phyloP scores from a whole-genome alignment of 176 grass and related monocot species.

The Ensete ventricosum region DNA sequence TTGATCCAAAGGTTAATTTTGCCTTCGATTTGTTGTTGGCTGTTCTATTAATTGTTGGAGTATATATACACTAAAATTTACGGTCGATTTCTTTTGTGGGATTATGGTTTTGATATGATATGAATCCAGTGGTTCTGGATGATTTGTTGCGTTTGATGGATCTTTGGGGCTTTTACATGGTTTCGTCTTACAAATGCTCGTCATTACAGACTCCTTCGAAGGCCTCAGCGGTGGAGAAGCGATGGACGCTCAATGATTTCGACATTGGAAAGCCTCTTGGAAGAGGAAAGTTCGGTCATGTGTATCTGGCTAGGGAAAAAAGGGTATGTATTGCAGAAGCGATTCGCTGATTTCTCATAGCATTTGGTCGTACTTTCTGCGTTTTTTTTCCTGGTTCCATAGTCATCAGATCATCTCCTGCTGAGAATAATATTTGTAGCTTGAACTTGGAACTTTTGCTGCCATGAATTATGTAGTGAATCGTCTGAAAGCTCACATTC shows the following conservation, averaged over 20 bases:
- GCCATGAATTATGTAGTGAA: neutral
- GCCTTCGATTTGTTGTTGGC: too few species aligned
- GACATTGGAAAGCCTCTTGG: constrained; percentile 84
- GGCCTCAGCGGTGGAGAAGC: constrained; percentile 42
- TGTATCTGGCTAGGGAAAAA: constrained; percentile 86
- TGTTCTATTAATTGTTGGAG: too few species aligned
- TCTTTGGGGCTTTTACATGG: neutral
- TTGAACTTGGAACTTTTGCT: neutral
- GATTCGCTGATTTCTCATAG: neutral
- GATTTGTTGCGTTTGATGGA: neutral
- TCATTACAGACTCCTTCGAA: constrained; percentile 27
- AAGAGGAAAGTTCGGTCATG: constrained; percentile 93
- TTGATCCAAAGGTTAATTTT: too few species aligned
- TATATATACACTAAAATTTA: too few species aligned
- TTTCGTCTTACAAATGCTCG: neutral
- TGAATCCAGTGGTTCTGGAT: too few species aligned
- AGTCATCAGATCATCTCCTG: neutral
- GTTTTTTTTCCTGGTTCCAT: neutral
- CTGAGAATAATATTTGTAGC: neutral
- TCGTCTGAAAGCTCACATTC: neutral
- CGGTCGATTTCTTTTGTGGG: too few species aligned
- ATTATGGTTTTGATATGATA: too few species aligned
- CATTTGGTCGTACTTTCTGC: neutral
- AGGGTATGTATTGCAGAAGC: constrained; percentile 28
- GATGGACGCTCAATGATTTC: constrained; percentile 71